These are phyloP conservation scores for Yarrowia yakushimensis DNA, from an alignment of 805 yeast genomes.

Conservation along the genomic window DNA sequence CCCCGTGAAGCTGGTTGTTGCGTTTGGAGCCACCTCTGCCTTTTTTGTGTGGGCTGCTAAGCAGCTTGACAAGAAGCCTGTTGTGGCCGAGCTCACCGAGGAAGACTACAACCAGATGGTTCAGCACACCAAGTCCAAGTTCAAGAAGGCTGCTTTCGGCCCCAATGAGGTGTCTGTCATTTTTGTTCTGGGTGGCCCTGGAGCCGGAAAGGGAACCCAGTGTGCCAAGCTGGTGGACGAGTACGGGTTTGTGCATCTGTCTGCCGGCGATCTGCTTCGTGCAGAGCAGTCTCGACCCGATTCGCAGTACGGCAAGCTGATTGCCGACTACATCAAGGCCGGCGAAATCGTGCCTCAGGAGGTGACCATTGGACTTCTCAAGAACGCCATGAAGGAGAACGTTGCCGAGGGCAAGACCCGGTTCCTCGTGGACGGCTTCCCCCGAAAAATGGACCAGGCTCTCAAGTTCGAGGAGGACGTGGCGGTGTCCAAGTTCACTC, in stretches of 20 bases:
- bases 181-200: slow-evolving; percentile 96
- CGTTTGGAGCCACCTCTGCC: slow-evolving; percentile 33
- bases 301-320: slow-evolving; percentile 79
- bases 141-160: slow-evolving; percentile 46
- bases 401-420: slow-evolving; percentile 51
- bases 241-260: slow-evolving; percentile 77
- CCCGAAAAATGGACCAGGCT: slow-evolving; percentile 98
- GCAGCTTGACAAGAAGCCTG: slow-evolving; percentile 34
- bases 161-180: slow-evolving; percentile 70
- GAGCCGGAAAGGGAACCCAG: slow-evolving; percentile 97
- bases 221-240: slow-evolving; percentile 80
- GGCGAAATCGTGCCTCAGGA: slow-evolving; percentile 93
- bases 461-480: slow-evolving; percentile 76
- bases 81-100: slow-evolving; percentile 34
- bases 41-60: slow-evolving; percentile 37
- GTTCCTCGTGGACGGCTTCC: slow-evolving; percentile 93
- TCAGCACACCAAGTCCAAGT: slow-evolving; percentile 31
- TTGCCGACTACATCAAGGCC: slow-evolving; percentile 76
- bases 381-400: slow-evolving; percentile 65
- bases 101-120: slow-evolving; percentile 40
- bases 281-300: slow-evolving; percentile 85
- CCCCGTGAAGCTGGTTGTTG: slow-evolving; percentile 21
- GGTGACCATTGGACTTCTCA: slow-evolving; percentile 77
- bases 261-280: slow-evolving; percentile 95
- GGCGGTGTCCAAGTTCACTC: slow-evolving; percentile 39